Evolutionary conservation across 1,284 basidiomycete species (phyloP).

Genomic region (Afroboletus lepidellus): DNA sequence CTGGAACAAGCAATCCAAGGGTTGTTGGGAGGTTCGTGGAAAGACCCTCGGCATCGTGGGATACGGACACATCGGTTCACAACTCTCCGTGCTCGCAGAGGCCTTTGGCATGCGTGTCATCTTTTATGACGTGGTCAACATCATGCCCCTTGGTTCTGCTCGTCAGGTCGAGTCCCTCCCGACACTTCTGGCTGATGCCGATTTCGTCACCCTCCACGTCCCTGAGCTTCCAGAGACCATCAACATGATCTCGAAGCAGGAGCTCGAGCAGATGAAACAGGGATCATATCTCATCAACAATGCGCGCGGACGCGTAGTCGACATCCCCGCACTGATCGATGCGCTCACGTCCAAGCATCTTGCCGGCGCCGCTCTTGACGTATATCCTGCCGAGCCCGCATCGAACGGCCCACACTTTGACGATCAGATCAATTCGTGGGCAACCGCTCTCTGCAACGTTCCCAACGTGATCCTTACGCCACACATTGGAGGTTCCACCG

Average conservation of each 20-base stretch:
- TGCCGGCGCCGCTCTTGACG: slow-evolving; percentile 93
- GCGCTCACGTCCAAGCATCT: slow-evolving; percentile 84
- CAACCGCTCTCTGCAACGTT: slow-evolving; percentile 67
- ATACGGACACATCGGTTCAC: slow-evolving; percentile 98
- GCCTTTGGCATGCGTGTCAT: slow-evolving; percentile 95
- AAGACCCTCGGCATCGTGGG: slow-evolving; percentile 98
- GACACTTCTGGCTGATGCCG: slow-evolving; percentile 77
- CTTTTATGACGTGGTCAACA: slow-evolving; percentile 94
- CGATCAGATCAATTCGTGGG: slow-evolving; percentile 82
- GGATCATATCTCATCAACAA: slow-evolving; percentile 98
- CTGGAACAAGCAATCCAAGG: slow-evolving; percentile 99
- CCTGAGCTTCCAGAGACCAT: slow-evolving; percentile 96
- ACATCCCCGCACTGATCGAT: slow-evolving; percentile 87
- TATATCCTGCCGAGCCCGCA: slow-evolving; percentile 92
- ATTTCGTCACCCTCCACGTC: slow-evolving; percentile 96
- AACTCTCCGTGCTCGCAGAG: slow-evolving; percentile 96
- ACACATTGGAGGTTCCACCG: slow-evolving; percentile 98
- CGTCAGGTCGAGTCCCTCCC: slow-evolving; percentile 84
- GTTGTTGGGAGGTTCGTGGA: slow-evolving; percentile 97
- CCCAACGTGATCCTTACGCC: slow-evolving; percentile 95
- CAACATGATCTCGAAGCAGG: slow-evolving; percentile 82
- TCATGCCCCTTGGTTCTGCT: slow-evolving; percentile 97
- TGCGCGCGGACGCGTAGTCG: slow-evolving; percentile 92
- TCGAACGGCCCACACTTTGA: slow-evolving; percentile 88
- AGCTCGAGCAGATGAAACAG: slow-evolving; percentile 92